Evolutionary conservation across 2,329 filamentous ascomycete species (phyloP).

Genomic region (Nakataea oryzae): DNA sequence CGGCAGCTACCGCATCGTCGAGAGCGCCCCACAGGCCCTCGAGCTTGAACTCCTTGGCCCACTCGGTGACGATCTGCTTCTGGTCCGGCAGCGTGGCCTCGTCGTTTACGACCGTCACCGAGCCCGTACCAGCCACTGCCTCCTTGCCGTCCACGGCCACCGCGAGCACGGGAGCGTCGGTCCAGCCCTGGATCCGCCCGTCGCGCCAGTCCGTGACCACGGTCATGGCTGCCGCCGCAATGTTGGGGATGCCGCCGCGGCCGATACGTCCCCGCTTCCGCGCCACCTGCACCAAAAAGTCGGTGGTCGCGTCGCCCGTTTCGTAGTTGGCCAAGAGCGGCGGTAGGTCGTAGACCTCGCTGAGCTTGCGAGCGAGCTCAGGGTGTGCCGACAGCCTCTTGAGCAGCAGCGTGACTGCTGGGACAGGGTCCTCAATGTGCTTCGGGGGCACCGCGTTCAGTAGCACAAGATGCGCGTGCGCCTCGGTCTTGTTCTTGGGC

Average conservation of each 20-base stretch:
- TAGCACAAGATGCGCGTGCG: slow-evolving; percentile 76
- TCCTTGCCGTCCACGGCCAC: slow-evolving; percentile 30
- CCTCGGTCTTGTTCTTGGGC: slow-evolving; percentile 54
- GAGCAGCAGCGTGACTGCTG: slow-evolving; percentile 76
- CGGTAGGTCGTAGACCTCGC: slow-evolving; percentile 75
- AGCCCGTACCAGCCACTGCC: slow-evolving; percentile 18
- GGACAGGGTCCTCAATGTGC: slow-evolving; percentile 86
- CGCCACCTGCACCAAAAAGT: slow-evolving; percentile 91
- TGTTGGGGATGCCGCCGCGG: slow-evolving; percentile 81
- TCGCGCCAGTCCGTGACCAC: slow-evolving; percentile 97
- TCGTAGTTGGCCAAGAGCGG: slow-evolving; percentile 58
- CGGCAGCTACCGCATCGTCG: slow-evolving; percentile 45
- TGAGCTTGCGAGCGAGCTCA: slow-evolving; percentile 67
- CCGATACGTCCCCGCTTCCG: slow-evolving; percentile 84
- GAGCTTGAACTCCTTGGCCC: slow-evolving; percentile 91
- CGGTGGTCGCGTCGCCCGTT: slow-evolving; percentile 68
- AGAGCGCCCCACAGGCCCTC: slow-evolving; percentile 82
- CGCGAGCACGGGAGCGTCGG: slow-evolving; percentile 60
- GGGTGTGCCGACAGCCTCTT: slow-evolving; percentile 65
- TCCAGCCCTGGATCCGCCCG: slow-evolving; percentile 88
- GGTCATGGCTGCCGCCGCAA: slow-evolving; percentile 78
- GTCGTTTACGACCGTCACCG: slow-evolving; percentile 21
- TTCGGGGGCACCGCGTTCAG: slow-evolving; percentile 89
- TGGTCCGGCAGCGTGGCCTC: slow-evolving; percentile 49
- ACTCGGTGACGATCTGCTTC: slow-evolving; percentile 82